A percentile compares a stretch with the other conserved stretches of the same genome.
These are phyloP conservation scores for Kwoniella shivajii DNA, from an alignment of 1,284 basidiomycete genomes.

Conservation along the genomic window DNA sequence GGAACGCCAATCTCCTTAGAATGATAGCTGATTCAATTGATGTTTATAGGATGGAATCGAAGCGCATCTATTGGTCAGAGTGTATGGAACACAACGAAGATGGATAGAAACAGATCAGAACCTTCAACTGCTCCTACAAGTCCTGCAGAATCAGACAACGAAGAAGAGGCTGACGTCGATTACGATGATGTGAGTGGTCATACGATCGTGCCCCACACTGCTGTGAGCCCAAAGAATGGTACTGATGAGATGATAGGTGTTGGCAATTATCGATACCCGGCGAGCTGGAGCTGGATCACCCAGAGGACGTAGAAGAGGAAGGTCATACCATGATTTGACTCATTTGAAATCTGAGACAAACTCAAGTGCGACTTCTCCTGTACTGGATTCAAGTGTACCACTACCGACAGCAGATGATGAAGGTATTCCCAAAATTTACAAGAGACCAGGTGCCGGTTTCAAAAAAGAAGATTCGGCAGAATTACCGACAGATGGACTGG, in stretches of 20 bases:
- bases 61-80: constrained; percentile 42
- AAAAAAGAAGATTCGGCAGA: background rate
- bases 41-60: constrained; percentile 43
- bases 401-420: constrained; percentile 32
- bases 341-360: constrained; percentile 9
- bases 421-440: constrained; percentile 22
- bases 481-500: background rate
- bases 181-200: constrained; percentile 55
- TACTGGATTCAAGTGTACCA: constrained; percentile 5
- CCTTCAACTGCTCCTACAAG: constrained; percentile 43
- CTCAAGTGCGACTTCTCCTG: constrained; percentile 9
- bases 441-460: constrained; percentile 15
- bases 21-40: background rate
- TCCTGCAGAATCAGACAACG: constrained; percentile 53
- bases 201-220: background rate
- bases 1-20: background rate
- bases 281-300: constrained; percentile 32
- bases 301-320: constrained; percentile 31
- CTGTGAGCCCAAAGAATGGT: background rate
- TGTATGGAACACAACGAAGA: constrained; percentile 43
- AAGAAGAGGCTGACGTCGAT: constrained; percentile 56
- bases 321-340: constrained; percentile 39
- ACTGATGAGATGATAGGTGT: constrained; percentile 24
- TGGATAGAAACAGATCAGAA: constrained; percentile 38
- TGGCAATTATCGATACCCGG: constrained; percentile 50